phyloP scores from a whole-genome alignment of 2,329 filamentous ascomycete genomes.

The Metarhizium sp. region DNA sequence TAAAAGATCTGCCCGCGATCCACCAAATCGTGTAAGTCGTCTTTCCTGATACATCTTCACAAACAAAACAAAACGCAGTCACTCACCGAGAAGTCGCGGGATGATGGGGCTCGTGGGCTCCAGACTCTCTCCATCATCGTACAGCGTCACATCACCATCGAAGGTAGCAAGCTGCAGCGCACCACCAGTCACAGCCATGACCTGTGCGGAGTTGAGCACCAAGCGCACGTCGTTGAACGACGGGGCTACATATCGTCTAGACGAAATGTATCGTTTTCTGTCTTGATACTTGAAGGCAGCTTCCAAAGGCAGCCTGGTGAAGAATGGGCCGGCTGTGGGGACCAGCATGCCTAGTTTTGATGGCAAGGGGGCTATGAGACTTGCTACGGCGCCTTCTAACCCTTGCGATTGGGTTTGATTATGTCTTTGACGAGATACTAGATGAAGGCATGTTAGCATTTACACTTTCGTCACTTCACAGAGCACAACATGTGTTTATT shows the following conservation, averaged over 20 bases:
- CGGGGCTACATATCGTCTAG: constrained; percentile 83
- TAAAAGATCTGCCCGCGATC: constrained; percentile 50
- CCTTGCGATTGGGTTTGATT: constrained; percentile 3
- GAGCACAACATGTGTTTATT: too few species aligned
- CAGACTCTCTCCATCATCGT: constrained; percentile 79
- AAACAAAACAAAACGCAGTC: too few species aligned
- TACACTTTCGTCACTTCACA: too few species aligned
- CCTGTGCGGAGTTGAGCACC: constrained; percentile 88
- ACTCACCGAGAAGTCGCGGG: constrained; percentile 41
- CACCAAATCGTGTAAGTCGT: neutral
- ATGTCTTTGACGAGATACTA: constrained; percentile 60
- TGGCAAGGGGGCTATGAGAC: constrained; percentile 35
- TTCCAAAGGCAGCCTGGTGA: constrained; percentile 77
- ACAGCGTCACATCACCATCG: constrained; percentile 94
- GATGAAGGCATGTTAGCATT: neutral
- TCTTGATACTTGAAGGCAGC: constrained; percentile 92
- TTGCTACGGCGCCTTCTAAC: neutral
- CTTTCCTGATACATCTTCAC: neutral
- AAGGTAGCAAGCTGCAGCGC: constrained; percentile 83
- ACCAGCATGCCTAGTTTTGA: constrained; percentile 92
- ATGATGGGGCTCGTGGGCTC: constrained; percentile 71
- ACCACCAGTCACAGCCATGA: constrained; percentile 78
- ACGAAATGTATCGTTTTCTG: constrained; percentile 74
- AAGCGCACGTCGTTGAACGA: constrained; percentile 95
- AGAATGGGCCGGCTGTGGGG: constrained; percentile 86